phyloP scores from a whole-genome alignment of 2,329 filamentous ascomycete species.

The Graphium sp. region DNA sequence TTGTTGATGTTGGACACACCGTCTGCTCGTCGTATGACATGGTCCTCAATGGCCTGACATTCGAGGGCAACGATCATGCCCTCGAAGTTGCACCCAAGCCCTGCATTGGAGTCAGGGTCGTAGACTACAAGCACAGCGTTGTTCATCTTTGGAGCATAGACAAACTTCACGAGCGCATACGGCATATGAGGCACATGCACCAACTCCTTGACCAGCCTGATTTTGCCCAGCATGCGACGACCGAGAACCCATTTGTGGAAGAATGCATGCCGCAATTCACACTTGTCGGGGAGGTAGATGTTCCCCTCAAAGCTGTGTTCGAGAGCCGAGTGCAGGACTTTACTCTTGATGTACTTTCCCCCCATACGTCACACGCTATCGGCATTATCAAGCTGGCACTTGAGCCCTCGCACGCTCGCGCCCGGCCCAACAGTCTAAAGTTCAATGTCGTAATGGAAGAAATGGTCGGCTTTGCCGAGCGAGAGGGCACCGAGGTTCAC shows the following conservation, averaged over 20 bases:
- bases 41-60: slow-evolving; percentile 76
- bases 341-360: slow-evolving; percentile 74
- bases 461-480: slow-evolving; percentile 82
- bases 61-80: slow-evolving; percentile 67
- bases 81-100: slow-evolving; percentile 74
- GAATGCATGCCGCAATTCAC: slow-evolving; percentile 84
- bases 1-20: slow-evolving; percentile 76
- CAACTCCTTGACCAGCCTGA: slow-evolving; percentile 93
- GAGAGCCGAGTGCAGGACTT: slow-evolving; percentile 92
- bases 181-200: slow-evolving; percentile 90
- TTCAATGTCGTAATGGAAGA: slow-evolving; percentile 99
- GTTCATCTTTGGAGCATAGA: slow-evolving; percentile 89
- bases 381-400: slow-evolving; percentile 82
- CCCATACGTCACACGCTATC: slow-evolving; percentile 79
- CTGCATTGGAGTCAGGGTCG: slow-evolving; percentile 75
- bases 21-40: slow-evolving; percentile 93
- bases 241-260: slow-evolving; percentile 88
- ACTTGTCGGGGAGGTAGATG: slow-evolving; percentile 79
- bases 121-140: slow-evolving; percentile 76
- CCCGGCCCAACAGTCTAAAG: slow-evolving; percentile 81
- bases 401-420: slow-evolving; percentile 84
- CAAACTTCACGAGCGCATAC: slow-evolving; percentile 74
- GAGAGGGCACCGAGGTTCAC: slow-evolving; percentile 89
- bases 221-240: slow-evolving; percentile 79
- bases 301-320: slow-evolving; percentile 84